phyloP scores from a whole-genome alignment of 176 grass and related monocot species.

The Secale cereale region DNA sequence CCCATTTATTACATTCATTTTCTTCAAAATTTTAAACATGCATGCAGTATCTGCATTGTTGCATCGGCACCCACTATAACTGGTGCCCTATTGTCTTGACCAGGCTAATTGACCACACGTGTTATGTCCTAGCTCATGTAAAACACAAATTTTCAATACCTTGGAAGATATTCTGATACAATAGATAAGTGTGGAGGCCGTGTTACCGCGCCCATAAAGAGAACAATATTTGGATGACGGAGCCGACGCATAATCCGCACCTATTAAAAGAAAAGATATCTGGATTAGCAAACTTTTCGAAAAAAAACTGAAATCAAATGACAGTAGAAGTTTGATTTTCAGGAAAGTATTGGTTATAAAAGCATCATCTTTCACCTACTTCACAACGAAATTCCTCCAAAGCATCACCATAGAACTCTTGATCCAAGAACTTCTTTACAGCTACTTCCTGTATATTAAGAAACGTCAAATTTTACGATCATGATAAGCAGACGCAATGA shows the following conservation, averaged over 20 bases:
- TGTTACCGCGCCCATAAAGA: slow-evolving; percentile 96
- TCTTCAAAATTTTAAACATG: slow-evolving; percentile 1
- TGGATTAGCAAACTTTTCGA: slow-evolving; percentile 4
- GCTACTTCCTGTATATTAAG: slow-evolving; percentile 88
- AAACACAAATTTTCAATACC: slow-evolving; percentile 47
- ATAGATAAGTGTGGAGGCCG: slow-evolving; percentile 89
- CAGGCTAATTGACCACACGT: neutral
- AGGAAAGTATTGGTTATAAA: neutral
- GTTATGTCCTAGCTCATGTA: neutral
- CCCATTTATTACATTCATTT: neutral
- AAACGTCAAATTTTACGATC: neutral
- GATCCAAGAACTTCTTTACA: slow-evolving; percentile 97
- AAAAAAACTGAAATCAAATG: neutral
- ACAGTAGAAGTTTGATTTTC: neutral
- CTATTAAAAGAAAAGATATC: slow-evolving; percentile 42
- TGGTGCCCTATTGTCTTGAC: neutral
- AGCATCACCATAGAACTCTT: slow-evolving; percentile 97
- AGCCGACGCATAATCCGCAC: slow-evolving; percentile 85
- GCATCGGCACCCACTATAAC: neutral
- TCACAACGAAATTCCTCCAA: slow-evolving; percentile 92
- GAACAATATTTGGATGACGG: slow-evolving; percentile 90
- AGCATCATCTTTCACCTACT: slow-evolving; percentile 39
- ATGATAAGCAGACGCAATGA: neutral
- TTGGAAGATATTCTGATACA: slow-evolving; percentile 91
- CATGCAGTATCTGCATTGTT: neutral